A percentile compares a stretch with the other conserved stretches of the same genome.
Evolutionary conservation across 2,329 filamentous ascomycete species (phyloP).

Genomic region (Pestalotiopsis sp.): DNA sequence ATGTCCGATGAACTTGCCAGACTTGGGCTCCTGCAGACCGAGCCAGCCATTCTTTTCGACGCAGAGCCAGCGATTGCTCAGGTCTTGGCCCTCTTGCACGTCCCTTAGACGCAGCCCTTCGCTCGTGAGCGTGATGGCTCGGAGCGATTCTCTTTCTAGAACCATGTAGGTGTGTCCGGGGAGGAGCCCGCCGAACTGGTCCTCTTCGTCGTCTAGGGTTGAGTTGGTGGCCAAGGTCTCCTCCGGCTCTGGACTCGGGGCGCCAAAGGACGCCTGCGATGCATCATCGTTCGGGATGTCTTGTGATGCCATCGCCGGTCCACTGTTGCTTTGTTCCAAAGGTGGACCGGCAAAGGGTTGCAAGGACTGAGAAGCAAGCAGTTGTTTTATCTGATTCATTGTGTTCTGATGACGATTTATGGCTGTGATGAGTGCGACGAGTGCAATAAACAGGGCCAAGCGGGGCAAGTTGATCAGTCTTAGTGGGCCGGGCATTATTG

Average conservation of each 20-base stretch:
- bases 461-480: too few species aligned
- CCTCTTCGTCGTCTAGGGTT: background rate
- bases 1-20: slow-evolving; percentile 11
- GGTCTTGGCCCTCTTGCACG: background rate
- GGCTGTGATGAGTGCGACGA: too few species aligned
- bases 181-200: background rate
- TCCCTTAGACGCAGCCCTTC: background rate
- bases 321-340: too few species aligned
- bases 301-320: too few species aligned
- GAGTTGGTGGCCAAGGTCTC: background rate
- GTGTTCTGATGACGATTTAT: too few species aligned
- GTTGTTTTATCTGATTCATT: too few species aligned
- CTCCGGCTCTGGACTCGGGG: background rate
- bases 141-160: background rate
- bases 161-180: slow-evolving; percentile 2
- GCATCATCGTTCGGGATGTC: background rate
- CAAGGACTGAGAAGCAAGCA: too few species aligned
- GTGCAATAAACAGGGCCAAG: too few species aligned
- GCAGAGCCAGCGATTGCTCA: slow-evolving; percentile 1
- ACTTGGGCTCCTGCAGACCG: background rate
- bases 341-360: too few species aligned
- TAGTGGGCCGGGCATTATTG: too few species aligned
- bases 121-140: background rate
- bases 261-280: background rate
- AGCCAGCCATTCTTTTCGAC: slow-evolving; percentile 1